Evolutionary conservation across 2,329 filamentous ascomycete species (phyloP), one percentile per base, ranked within the genome.

Genomic region (Rhinocladiella similis): DNA sequence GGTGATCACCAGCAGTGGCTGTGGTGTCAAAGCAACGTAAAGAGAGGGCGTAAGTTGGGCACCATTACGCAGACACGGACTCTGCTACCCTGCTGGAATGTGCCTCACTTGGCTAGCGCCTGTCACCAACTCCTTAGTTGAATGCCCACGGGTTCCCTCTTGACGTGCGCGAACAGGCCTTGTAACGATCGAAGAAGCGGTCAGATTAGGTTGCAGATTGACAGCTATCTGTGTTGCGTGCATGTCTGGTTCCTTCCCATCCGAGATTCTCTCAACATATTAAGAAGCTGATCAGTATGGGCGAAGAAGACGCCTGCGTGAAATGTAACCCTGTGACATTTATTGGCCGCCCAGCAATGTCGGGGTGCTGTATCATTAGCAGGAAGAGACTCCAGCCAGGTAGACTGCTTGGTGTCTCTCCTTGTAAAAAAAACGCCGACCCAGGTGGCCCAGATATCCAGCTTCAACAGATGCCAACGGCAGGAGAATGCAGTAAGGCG

Each of bases 121-220:
- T 46, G 43, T 46, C 43, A 46, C n/a, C 38, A 46, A 12, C 19
- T 25, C 18, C 5, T 14, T 47, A n/a, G 18, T 18, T 42, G 18
- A 39, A 41, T 27, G 22, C 38, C 36, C 36, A 42, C n/a, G 33
- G 29, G 45, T 36, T 42, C 9, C n/a, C 7, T 16, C 22, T 20
- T n/a, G n/a, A 27, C 22, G 10, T 27, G 4, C 5, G 3, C 25
- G 10, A 27, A 27, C 20, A 27, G 7, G 13, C 25, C n/a, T 20
- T 27, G 49, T 10, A 36, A 27, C 43, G 42, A 27, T 49, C 43
- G 47, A 54, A 47, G 22, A 25, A 42, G 56, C 56, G 56, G 56
- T 58, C 56, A 54, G 56, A 54, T 54, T 29, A 48, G 49, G 56
- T 54, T 58, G 50, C 41, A 47, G 53, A 25, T 54, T 33, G 51